A percentile compares a stretch with the other conserved stretches of the same genome.
Conservation (phyloP, 192 early-diverging fungal species). For the Phycomyces nitens region DNA sequence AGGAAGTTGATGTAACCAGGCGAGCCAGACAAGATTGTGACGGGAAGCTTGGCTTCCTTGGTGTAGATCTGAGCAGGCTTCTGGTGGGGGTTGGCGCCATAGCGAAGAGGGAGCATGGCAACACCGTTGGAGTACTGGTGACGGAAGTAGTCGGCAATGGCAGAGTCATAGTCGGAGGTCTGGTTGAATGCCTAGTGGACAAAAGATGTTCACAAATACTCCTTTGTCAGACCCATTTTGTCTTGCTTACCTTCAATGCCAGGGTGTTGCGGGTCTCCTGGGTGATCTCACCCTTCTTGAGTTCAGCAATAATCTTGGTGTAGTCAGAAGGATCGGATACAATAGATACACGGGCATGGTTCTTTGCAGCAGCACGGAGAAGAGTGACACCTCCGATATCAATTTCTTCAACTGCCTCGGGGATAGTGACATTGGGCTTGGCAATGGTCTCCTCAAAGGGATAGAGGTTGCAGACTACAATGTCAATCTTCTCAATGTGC, state of each 20-base stretch:
- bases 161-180: constrained; percentile 93
- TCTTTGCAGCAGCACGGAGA: constrained; percentile 97
- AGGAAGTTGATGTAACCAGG: constrained; percentile 99
- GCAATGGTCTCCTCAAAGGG: constrained; percentile 95
- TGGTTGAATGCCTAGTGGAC: constrained; percentile 79
- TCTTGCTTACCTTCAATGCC: constrained; percentile 67
- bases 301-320: constrained; percentile 68
- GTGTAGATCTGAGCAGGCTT: constrained; percentile 93
- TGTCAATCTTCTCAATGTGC: constrained; percentile 89
- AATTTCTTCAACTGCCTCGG: constrained; percentile 96
- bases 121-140: constrained; percentile 81
- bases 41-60: constrained; percentile 77
- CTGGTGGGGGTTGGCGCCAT: constrained; percentile 99
- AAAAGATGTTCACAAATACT: too few species aligned
- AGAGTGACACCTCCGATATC: constrained; percentile 99
- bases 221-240: neutral
- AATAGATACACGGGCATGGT: constrained; percentile 92
- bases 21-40: constrained; percentile 85
- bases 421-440: constrained; percentile 82
- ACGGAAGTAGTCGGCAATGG: constrained; percentile 94
- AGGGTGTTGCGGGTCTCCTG: constrained; percentile 71
- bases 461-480: constrained; percentile 97
- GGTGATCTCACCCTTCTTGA: constrained; percentile 62
- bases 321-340: constrained; percentile 94
- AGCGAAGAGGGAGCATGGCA: constrained; percentile 81